phyloP scores from a whole-genome alignment of 2,329 filamentous ascomycete genomes.

The Verticillium tricorpus region DNA sequence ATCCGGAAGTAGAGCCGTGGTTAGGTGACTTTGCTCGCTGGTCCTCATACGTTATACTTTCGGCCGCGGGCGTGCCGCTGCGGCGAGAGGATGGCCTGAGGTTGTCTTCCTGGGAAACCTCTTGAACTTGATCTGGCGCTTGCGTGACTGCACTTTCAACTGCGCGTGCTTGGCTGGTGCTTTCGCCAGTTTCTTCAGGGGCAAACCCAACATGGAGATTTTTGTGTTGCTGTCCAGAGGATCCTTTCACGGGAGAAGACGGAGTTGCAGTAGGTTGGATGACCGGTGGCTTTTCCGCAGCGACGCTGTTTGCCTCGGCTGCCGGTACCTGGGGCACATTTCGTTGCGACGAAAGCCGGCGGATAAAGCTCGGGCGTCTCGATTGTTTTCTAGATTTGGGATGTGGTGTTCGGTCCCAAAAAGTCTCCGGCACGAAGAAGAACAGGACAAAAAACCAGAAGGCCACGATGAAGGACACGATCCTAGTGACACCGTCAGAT shows the following conservation, averaged over 20 bases:
- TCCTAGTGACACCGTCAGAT: constrained; percentile 42
- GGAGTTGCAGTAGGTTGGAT: neutral
- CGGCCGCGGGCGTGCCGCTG: neutral
- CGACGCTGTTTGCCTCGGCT: neutral
- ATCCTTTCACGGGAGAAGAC: neutral
- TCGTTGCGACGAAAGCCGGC: constrained; percentile 39
- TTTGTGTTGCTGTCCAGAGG: constrained; percentile 16
- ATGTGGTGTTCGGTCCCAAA: constrained; percentile 80
- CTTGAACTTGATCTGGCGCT: neutral
- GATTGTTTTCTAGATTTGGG: constrained; percentile 29
- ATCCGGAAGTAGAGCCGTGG: neutral
- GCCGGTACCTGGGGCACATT: constrained; percentile 8
- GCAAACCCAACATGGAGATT: constrained; percentile 28
- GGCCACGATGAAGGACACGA: constrained; percentile 75
- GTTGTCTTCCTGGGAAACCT: neutral
- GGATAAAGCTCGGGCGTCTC: constrained; percentile 41
- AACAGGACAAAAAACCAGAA: constrained; percentile 70
- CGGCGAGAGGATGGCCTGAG: neutral
- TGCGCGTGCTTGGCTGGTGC: constrained; percentile 3
- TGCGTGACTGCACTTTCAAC: neutral
- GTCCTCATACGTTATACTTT: neutral
- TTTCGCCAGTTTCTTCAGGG: constrained; percentile 7
- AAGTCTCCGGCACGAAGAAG: constrained; percentile 90
- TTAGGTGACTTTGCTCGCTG: neutral
- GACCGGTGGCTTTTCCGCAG: neutral